phyloP scores from a whole-genome alignment of 1,284 basidiomycete species.

The Ceratobasidium sp. region DNA sequence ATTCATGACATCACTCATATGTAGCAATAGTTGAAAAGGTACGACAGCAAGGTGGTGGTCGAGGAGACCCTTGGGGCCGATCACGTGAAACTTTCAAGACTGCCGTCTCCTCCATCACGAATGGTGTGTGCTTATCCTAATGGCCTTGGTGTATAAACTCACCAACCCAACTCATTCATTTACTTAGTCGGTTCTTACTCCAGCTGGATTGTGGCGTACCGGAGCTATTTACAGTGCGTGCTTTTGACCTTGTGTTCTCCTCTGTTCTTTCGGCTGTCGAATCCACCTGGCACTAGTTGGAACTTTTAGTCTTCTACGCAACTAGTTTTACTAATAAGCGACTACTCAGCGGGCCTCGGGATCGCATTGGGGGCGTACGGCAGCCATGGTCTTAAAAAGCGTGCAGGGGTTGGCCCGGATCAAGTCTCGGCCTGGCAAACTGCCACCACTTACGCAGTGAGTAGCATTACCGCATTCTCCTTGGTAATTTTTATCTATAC shows the following conservation, averaged over 20 bases:
- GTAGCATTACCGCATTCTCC: constrained; percentile 43
- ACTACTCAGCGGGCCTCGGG: constrained; percentile 59
- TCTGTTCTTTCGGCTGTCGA: neutral
- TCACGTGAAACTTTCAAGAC: neutral
- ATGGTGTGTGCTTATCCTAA: neutral
- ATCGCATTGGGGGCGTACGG: constrained; percentile 73
- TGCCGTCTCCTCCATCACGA: neutral
- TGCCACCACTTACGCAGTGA: constrained; percentile 68
- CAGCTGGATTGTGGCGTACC: neutral
- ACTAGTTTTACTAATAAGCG: neutral
- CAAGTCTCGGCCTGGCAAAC: constrained; percentile 66
- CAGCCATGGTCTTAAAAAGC: constrained; percentile 63
- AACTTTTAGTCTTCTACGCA: neutral
- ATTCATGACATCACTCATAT: too few species aligned
- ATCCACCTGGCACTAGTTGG: too few species aligned
- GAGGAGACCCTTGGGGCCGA: neutral
- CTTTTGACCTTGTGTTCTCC: constrained; percentile 42
- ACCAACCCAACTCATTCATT: neutral
- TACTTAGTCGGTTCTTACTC: neutral
- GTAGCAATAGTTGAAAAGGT: neutral
- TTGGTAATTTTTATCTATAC: constrained; percentile 8
- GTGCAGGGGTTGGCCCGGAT: constrained; percentile 59
- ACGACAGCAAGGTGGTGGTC: neutral
- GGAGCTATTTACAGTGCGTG: constrained; percentile 7
- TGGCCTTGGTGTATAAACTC: neutral